Evolutionary conservation across 306 rosid species (phyloP).

Genomic region (Oxytropis ochrocephala): DNA sequence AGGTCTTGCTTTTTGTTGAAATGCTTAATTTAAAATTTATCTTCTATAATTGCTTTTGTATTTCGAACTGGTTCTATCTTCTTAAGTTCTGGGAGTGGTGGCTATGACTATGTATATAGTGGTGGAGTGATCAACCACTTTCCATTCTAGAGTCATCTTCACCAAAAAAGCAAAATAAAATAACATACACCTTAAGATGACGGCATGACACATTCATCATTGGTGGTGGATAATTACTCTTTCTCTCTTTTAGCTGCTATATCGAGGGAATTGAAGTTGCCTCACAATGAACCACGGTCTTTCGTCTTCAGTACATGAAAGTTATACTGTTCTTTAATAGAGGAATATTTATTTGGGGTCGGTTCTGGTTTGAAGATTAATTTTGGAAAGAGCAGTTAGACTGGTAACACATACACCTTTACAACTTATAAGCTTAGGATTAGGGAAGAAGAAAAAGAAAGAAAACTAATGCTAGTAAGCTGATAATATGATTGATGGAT

Average conservation of each 20-base stretch:
- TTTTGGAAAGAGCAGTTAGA: neutral
- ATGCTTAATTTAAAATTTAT: neutral
- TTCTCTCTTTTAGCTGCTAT: neutral
- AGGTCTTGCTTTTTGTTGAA: neutral
- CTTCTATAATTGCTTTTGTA: constrained; percentile 3
- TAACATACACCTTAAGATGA: neutral
- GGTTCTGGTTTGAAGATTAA: neutral
- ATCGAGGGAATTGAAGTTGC: neutral
- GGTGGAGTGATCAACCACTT: constrained; percentile 5
- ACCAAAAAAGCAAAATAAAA: neutral
- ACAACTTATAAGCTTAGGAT: neutral
- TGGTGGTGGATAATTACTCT: neutral
- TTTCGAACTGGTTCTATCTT: constrained; percentile 5
- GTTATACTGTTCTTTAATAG: neutral
- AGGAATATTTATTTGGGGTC: neutral
- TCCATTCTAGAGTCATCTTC: neutral
- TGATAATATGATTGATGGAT: neutral
- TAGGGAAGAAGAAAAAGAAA: neutral
- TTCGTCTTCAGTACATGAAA: too few relatives aligned
- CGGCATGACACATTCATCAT: neutral
- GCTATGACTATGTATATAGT: neutral
- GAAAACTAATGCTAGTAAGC: neutral
- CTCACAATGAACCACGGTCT: neutral
- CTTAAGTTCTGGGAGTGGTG: neutral
- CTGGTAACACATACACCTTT: neutral